Evolutionary conservation across 257 asterid species (phyloP), one percentile per base, ranked within the genome.

Genomic region (Solanum arcanum): DNA sequence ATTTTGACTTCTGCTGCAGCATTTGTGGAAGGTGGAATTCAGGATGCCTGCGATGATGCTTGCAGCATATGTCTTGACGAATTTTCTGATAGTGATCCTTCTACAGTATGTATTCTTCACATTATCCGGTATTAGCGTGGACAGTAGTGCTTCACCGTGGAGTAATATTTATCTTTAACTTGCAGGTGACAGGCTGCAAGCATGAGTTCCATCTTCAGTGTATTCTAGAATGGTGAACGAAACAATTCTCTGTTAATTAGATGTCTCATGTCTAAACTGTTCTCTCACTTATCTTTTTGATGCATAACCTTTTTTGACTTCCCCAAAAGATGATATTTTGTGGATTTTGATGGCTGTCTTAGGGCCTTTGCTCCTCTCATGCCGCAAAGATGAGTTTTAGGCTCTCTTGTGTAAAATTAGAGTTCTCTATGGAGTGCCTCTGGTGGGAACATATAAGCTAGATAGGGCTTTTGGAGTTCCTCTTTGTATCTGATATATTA

Each of bases 1-100:
- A 94, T 90, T 83, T 90, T 96, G 95, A 93, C 95, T 75, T 96
- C 98, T n/a, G 95, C 98, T 59, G 98, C 95, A 7, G 98, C 99
- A 46, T 96, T 96, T 84, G 98, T 96, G 73, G 99, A 95, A 90
- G 98, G 99, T 72, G 99, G 98, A 88, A 91, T 96, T 86, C 99
- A 94, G 88, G 98, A 95, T 37, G 95, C 99, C 78, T 96, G 97
- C 86, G 95, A 96, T 90, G 99, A 95, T 91, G 89, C 98, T 91
- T 96, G 99, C 92, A 95, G 99, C 92, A 95, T 96, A 90, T 96
- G 99, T 88, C 98, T 96, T 37, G 99, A 96, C 89, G 96, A 84
- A 12, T 96, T 96, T 88, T 89, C 93, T 88, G 97, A 95, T 47
- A 96, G 89, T 41, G 97, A 95, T 62, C 98, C 99, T 86, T 94